Evolutionary conservation across 2,329 filamentous ascomycete species (phyloP).

Genomic region (Mycosphaerella sp.): DNA sequence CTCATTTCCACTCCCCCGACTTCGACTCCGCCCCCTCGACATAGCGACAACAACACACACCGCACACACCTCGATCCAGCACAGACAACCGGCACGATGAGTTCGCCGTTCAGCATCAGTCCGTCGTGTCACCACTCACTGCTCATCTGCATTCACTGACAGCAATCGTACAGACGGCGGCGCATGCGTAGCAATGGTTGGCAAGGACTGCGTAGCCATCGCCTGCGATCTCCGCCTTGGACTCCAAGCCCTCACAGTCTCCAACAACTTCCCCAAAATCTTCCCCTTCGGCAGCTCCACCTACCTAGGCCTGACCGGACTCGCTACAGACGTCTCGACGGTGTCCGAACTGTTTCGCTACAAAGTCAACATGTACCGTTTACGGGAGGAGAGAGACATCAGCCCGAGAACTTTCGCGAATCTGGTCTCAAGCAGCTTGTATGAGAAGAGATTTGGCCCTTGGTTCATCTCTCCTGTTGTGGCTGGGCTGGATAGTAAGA

Average conservation of each 20-base stretch:
- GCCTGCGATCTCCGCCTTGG: slow-evolving; percentile 98
- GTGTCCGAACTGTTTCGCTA: slow-evolving; percentile 97
- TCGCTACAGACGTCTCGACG: slow-evolving; percentile 91
- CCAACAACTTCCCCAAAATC: slow-evolving; percentile 99
- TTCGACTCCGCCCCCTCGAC: background rate
- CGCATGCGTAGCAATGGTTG: slow-evolving; percentile 96
- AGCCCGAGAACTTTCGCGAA: slow-evolving; percentile 93
- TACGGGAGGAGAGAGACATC: slow-evolving; percentile 96
- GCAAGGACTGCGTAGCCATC: slow-evolving; percentile 99
- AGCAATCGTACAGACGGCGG: slow-evolving; percentile 58
- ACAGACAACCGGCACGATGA: slow-evolving; percentile 46
- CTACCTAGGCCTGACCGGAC: slow-evolving; percentile 90
- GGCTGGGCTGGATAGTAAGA: slow-evolving; percentile 90
- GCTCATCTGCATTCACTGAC: slow-evolving; percentile 10
- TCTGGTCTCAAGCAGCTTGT: slow-evolving; percentile 82
- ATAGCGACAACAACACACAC: background rate
- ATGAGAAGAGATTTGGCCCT: slow-evolving; percentile 92
- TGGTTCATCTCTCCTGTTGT: slow-evolving; percentile 95
- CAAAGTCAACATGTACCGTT: slow-evolving; percentile 99
- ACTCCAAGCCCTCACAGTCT: slow-evolving; percentile 91
- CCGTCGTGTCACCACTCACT: slow-evolving; percentile 35
- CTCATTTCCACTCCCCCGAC: background rate
- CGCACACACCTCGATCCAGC: background rate
- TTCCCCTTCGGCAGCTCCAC: slow-evolving; percentile 89
- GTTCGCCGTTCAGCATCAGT: slow-evolving; percentile 96